These are phyloP conservation scores for Begonia loranthoides DNA, from an alignment of 306 rosid species.

Conservation along the genomic window DNA sequence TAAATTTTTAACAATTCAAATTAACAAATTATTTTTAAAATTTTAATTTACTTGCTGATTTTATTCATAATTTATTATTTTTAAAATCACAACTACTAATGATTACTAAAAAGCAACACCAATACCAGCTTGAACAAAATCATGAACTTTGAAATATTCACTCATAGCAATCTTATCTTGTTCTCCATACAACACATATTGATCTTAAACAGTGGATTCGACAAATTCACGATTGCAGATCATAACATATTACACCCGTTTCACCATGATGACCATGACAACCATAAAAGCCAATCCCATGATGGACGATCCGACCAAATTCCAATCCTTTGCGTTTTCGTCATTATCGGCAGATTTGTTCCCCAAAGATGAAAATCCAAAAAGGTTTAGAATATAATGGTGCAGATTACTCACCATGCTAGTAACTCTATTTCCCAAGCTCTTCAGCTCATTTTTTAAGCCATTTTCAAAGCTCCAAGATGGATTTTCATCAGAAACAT, in stretches of 20 bases:
- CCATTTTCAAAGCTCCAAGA: neutral
- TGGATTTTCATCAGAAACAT: slow-evolving; percentile 8
- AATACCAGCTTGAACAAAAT: too few relatives aligned
- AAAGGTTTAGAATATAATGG: slow-evolving; percentile 30
- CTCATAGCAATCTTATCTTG: too few relatives aligned
- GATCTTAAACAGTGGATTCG: too few relatives aligned
- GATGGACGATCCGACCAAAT: slow-evolving; percentile 24
- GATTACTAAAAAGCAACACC: too few relatives aligned
- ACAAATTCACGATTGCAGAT: too few relatives aligned
- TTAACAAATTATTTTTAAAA: too few relatives aligned
- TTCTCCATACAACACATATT: too few relatives aligned
- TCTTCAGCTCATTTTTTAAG: slow-evolving; percentile 14
- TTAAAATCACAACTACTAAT: too few relatives aligned
- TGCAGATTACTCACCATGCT: slow-evolving; percentile 33
- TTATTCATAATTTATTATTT: too few relatives aligned
- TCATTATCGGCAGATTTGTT: slow-evolving; percentile 14
- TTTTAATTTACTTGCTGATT: too few relatives aligned
- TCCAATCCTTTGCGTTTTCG: slow-evolving; percentile 17
- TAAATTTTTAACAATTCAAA: too few relatives aligned
- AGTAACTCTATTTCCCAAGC: slow-evolving; percentile 23
- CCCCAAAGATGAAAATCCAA: slow-evolving; percentile 28
- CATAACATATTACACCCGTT: slow-evolving; percentile 16
- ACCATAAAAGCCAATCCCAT: slow-evolving; percentile 60
- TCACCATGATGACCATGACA: slow-evolving; percentile 43
- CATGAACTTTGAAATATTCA: too few relatives aligned